Base-by-base conservation (phyloP, 2,329 filamentous ascomycete species). In the Sclerotinia glacialis region DNA sequence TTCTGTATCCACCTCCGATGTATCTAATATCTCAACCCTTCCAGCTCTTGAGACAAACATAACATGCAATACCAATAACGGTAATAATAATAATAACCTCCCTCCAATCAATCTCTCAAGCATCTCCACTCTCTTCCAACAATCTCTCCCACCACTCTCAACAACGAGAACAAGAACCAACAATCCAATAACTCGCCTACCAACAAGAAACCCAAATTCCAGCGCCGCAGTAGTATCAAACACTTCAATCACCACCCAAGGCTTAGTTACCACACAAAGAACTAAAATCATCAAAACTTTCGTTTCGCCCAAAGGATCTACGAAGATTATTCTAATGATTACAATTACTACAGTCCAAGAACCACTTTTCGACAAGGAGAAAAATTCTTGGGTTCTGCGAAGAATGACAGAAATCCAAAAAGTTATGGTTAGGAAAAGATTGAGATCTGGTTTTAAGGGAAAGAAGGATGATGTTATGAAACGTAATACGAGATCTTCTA, bases 281-380 rank as follows among this genome's bases (percentile, higher is more conserved):
- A 46, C 56, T 8, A 44, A 42, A 46, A 40, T 59, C 7, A 59
- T 59, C 7, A 59, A 28, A 59, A 44, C 42, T 28, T 59, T 44
- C 21, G 16, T 46, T 11, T 46, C 42, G 14, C 23, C 37, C 0
- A 42, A 44, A 59, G 23, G 21, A 9, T 2, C 14, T 6, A 31
- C 56, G 2, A 59, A 46, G 14, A 46, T 42, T 21, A 37, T 28
- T 7, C 1, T 44, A 1, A 42, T 44, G 40, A 26, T 42, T 21
- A 31, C 16, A 6, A 59, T 44, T 18, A 59, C 37, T 28, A 46
- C 42, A 9, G 23, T 42, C 11, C 26, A 37, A n/a, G 37, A 46
- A 28, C 37, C 37, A 18, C 3, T 59, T 59, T 59, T 59, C 2
- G 40, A 34, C 21, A 54, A 54, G 21, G 18, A 54, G 37, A 54